These are phyloP conservation scores for Phytophthora multivora DNA, from an alignment of 352 stramenopile genomes.

Conservation along the genomic window DNA sequence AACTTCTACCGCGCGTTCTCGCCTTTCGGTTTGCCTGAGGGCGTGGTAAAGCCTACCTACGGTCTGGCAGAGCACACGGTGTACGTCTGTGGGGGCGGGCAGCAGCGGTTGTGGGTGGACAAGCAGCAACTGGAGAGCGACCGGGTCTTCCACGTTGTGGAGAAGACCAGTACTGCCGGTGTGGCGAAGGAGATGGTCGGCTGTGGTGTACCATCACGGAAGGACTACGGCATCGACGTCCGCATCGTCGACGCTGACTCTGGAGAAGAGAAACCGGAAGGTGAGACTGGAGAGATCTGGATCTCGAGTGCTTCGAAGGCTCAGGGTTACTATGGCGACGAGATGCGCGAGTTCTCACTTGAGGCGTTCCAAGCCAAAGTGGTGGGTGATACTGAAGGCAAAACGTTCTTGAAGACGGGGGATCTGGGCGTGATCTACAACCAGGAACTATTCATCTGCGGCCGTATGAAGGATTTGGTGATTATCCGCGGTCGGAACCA, in stretches of 20 bases:
- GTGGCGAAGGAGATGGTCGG: constrained; percentile 89
- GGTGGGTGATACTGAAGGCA: constrained; percentile 28
- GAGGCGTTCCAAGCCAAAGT: constrained; percentile 91
- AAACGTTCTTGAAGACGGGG: constrained; percentile 92
- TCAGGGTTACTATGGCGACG: constrained; percentile 90
- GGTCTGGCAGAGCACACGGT: constrained; percentile 99
- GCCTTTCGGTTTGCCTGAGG: constrained; percentile 80
- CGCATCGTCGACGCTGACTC: constrained; percentile 93
- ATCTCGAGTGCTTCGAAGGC: constrained; percentile 92
- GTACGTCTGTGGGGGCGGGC: constrained; percentile 95
- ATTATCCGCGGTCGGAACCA: constrained; percentile 99
- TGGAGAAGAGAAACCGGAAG: constrained; percentile 42
- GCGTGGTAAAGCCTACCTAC: constrained; percentile 97
- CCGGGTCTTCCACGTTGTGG: constrained; percentile 46
- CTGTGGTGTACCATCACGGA: constrained; percentile 90
- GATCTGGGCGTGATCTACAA: constrained; percentile 98
- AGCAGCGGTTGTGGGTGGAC: constrained; percentile 89
- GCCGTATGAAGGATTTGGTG: constrained; percentile 98
- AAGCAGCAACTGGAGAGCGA: constrained; percentile 91
- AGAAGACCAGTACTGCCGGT: constrained; percentile 15
- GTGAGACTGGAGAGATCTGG: constrained; percentile 89
- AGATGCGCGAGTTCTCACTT: constrained; percentile 79
- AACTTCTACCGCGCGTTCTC: constrained; percentile 91
- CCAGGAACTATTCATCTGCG: constrained; percentile 97
- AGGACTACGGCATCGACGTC: constrained; percentile 91